Conservation (phyloP, 2,329 filamentous ascomycete species). For the Colletotrichum musae region DNA sequence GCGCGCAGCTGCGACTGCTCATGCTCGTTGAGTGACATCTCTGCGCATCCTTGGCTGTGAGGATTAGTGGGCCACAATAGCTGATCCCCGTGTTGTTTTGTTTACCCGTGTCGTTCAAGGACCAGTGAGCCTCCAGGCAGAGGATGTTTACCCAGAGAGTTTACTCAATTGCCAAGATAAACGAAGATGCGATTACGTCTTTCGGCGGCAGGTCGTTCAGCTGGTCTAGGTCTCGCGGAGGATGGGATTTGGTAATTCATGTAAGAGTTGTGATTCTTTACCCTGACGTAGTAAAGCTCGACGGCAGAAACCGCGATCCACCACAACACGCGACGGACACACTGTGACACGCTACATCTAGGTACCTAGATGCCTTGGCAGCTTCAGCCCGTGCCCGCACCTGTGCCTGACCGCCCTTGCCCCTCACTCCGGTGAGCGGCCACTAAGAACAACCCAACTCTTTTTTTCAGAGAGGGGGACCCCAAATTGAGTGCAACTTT, state of each 20-base stretch:
- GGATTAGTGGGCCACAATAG: too few species aligned
- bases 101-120: neutral
- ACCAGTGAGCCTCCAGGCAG: neutral
- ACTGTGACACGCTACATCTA: neutral
- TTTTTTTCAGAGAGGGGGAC: too few species aligned
- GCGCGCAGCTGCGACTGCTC: constrained; percentile 77
- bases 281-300: constrained; percentile 39
- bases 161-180: neutral
- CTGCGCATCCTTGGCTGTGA: constrained; percentile 37
- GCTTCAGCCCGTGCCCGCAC: constrained; percentile 9
- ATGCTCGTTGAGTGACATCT: constrained; percentile 69
- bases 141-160: neutral
- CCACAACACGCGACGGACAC: constrained; percentile 4
- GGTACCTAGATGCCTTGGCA: constrained; percentile 1
- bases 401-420: constrained; percentile 21
- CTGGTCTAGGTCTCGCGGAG: neutral
- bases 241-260: constrained; percentile 15
- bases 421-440: constrained; percentile 9
- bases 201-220: neutral
- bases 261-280: constrained; percentile 38
- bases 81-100: neutral
- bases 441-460: constrained; percentile 13
- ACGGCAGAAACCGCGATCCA: constrained; percentile 36
- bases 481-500: neutral
- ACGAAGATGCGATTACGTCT: neutral